phyloP scores from a whole-genome alignment of 208 protist species.

The Paratrypanosoma confusum region DNA sequence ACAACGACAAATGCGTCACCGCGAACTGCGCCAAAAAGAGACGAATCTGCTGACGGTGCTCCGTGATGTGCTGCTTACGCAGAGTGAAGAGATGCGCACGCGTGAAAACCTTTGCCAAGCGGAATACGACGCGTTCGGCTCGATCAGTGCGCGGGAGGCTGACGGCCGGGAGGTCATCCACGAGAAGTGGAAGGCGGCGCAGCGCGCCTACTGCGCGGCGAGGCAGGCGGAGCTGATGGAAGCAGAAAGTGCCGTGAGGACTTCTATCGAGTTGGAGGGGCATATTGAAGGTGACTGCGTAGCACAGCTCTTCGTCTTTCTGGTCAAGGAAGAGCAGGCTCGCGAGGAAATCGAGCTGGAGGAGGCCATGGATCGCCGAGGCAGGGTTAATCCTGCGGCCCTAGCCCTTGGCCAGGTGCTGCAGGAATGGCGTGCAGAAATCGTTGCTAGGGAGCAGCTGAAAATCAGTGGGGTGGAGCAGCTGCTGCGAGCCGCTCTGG shows the following conservation, averaged over 20 bases:
- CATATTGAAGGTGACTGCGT: not conserved
- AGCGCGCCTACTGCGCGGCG: not conserved
- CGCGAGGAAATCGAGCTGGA: constrained; percentile 8
- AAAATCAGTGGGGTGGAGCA: not conserved
- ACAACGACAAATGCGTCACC: not conserved
- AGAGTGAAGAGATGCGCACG: constrained; percentile 1
- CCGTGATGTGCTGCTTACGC: constrained; percentile 5
- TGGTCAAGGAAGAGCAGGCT: not conserved
- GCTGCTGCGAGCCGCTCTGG: no score
- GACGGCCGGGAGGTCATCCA: constrained; percentile 1
- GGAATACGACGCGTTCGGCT: not conserved
- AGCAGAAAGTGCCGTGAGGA: not conserved
- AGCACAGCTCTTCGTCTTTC: not conserved
- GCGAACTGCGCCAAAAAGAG: constrained; percentile 5
- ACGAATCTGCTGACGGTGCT: constrained; percentile 1
- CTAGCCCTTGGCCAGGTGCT: not conserved
- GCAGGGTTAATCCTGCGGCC: not conserved
- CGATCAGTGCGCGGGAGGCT: not conserved
- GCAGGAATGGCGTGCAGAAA: not conserved
- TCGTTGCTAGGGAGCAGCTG: not conserved
- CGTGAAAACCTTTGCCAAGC: constrained; percentile 1
- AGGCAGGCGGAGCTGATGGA: not conserved
- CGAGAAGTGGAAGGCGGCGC: not conserved
- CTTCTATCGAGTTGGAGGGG: not conserved
- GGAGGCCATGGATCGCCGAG: constrained; percentile 1